Percentiles rank a stretch among this genome's conserved stretches.
Evolutionary conservation across 2,329 filamentous ascomycete genomes (phyloP).

Genomic region (Alternaria ventricosa): DNA sequence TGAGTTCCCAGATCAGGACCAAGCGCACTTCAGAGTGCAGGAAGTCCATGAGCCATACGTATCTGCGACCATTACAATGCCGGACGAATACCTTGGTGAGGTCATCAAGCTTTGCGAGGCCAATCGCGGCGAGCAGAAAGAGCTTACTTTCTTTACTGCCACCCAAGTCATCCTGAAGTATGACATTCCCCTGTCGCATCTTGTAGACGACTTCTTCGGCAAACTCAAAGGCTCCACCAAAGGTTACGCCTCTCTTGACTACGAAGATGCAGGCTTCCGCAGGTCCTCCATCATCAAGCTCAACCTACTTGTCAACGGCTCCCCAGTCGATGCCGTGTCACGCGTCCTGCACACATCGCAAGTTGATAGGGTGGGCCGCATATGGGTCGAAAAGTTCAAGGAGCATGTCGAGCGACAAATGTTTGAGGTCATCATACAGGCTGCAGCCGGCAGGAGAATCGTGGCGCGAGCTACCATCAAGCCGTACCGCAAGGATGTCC

Average conservation of each 20-base stretch:
- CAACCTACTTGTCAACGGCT: conserved; percentile 91
- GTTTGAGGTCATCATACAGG: conserved; percentile 97
- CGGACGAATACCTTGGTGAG: conserved; percentile 90
- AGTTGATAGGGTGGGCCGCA: conserved; percentile 77
- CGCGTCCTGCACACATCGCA: conserved; percentile 86
- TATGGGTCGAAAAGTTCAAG: conserved; percentile 96
- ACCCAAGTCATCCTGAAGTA: conserved; percentile 96
- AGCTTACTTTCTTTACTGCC: conserved; percentile 87
- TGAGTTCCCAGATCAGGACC: conserved; percentile 80
- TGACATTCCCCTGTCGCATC: conserved; percentile 81
- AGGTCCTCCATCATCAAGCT: conserved; percentile 83
- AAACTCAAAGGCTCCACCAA: conserved; percentile 94
- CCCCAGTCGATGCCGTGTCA: conserved; percentile 92
- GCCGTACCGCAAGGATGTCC: conserved; percentile 93
- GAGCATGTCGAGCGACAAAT: conserved; percentile 95
- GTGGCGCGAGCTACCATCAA: conserved; percentile 94
- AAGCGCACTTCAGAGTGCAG: conserved; percentile 59
- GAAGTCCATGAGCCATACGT: conserved; percentile 79
- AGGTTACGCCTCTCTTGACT: conserved; percentile 94
- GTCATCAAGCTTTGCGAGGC: conserved; percentile 94
- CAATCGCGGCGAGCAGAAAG: conserved; percentile 85
- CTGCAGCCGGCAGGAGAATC: conserved; percentile 79
- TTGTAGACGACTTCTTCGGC: conserved; percentile 97
- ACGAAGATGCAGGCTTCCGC: conserved; percentile 92
- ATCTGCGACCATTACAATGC: conserved; percentile 83